Percentiles rank a stretch among this genome's conserved stretches.
These are phyloP conservation scores for Metarhizium album DNA, from an alignment of 2,329 filamentous ascomycete species.

Conservation along the genomic window DNA sequence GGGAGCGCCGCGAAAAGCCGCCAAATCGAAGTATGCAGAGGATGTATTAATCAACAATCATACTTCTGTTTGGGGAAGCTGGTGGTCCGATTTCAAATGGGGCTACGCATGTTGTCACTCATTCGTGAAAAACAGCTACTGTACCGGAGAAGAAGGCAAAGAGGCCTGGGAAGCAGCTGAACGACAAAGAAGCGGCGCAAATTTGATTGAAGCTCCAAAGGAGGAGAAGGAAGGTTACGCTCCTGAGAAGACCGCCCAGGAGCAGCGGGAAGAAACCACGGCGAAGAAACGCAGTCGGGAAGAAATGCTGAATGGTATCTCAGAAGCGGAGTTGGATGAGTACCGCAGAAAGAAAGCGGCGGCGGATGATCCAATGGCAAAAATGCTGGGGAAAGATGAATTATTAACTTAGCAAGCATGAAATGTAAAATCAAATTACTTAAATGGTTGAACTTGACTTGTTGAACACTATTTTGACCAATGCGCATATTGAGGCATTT, in stretches of 20 bases:
- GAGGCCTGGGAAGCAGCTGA: conserved; percentile 70
- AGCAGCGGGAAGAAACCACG: conserved; percentile 19
- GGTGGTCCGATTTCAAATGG: conserved; percentile 95
- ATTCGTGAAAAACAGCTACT: conserved; percentile 91
- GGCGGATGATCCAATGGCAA: conserved; percentile 80
- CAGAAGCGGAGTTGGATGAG: conserved; percentile 76
- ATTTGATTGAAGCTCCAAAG: conserved; percentile 26
- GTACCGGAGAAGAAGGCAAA: conserved; percentile 84
- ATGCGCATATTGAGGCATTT: background rate
- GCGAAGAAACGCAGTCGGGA: conserved; percentile 64
- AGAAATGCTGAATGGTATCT: conserved; percentile 67
- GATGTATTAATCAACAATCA: conserved; percentile 87
- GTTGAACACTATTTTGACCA: background rate
- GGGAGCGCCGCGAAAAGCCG: conserved; percentile 63
- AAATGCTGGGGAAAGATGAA: conserved; percentile 64
- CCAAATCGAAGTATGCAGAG: conserved; percentile 85
- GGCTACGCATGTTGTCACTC: conserved; percentile 95
- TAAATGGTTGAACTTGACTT: background rate
- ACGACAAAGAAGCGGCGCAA: conserved; percentile 38
- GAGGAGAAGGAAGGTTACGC: conserved; percentile 14
- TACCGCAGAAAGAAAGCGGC: conserved; percentile 67
- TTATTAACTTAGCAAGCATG: conserved; percentile 28
- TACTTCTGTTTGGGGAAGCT: conserved; percentile 86
- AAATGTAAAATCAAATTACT: background rate
- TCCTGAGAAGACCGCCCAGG: conserved; percentile 16